Evolutionary conservation across 805 yeast species (phyloP).

Genomic region (Metschnikowia lochheadii): DNA sequence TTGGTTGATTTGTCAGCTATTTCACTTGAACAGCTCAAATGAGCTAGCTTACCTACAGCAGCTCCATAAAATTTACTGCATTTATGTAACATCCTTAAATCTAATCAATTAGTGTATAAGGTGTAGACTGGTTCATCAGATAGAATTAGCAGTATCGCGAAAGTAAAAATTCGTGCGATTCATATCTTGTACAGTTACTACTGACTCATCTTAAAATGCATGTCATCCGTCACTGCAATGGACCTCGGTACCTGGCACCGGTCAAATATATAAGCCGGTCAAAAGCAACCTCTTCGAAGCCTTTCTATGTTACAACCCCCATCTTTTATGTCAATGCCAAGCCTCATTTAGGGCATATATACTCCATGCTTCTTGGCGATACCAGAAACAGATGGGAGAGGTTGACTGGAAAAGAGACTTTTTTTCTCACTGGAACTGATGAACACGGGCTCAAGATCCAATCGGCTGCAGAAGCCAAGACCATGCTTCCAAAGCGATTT

Average conservation of each 20-base stretch:
- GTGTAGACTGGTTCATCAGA: background rate
- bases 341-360: slow-evolving; percentile 92
- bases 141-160: background rate
- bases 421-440: slow-evolving; percentile 88
- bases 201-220: background rate
- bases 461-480: slow-evolving; percentile 62
- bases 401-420: slow-evolving; percentile 34
- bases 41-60: background rate
- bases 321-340: slow-evolving; percentile 93
- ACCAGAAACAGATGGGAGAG: slow-evolving; percentile 69
- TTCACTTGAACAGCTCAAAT: background rate
- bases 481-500: slow-evolving; percentile 53
- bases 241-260: background rate
- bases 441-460: slow-evolving; percentile 96
- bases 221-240: background rate
- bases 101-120: background rate
- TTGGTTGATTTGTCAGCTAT: too few species aligned
- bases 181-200: background rate
- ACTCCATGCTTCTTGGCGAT: slow-evolving; percentile 83
- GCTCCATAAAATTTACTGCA: background rate
- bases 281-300: slow-evolving; percentile 8
- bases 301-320: slow-evolving; percentile 74
- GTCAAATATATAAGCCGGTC: too few species aligned
- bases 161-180: background rate
- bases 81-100: background rate